Conservation (phyloP, 352 stramenopile species). For the Phytophthora hibernalis region DNA sequence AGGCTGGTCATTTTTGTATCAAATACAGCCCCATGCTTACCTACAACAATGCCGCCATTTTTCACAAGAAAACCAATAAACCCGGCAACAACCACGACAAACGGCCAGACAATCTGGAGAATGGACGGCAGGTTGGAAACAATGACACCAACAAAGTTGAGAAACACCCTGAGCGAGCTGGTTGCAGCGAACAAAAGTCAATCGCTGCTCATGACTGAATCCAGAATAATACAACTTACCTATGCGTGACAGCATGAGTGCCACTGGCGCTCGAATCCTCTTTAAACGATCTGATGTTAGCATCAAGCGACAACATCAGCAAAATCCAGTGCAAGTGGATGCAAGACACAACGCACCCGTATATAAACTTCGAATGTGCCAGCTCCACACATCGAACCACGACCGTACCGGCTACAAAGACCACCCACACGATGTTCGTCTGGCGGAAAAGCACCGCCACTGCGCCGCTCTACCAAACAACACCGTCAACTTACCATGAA, state of each 20-base stretch:
- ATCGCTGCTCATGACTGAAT: background rate
- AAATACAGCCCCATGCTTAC: slow-evolving; percentile 39
- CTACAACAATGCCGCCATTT: slow-evolving; percentile 85
- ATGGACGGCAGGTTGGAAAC: slow-evolving; percentile 59
- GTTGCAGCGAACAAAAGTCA: slow-evolving; percentile 3
- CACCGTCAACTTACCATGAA: slow-evolving; percentile 11
- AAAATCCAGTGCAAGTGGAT: background rate
- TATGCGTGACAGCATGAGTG: slow-evolving; percentile 37
- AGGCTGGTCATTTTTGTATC: background rate
- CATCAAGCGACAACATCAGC: slow-evolving; percentile 2
- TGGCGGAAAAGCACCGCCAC: slow-evolving; percentile 88
- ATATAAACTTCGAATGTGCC: slow-evolving; percentile 72
- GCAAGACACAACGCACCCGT: slow-evolving; percentile 50
- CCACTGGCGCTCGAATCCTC: slow-evolving; percentile 32
- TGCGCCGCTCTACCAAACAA: slow-evolving; percentile 57
- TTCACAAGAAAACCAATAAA: slow-evolving; percentile 74
- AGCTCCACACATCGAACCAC: slow-evolving; percentile 76
- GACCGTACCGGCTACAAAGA: slow-evolving; percentile 82
- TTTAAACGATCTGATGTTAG: slow-evolving; percentile 41
- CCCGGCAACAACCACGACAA: slow-evolving; percentile 55
- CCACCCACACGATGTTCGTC: slow-evolving; percentile 93
- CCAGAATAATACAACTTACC: slow-evolving; percentile 23
- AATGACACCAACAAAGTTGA: slow-evolving; percentile 71
- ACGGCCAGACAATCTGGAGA: slow-evolving; percentile 75
- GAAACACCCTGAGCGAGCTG: slow-evolving; percentile 51